Evolutionary conservation across 768 basidiomycete genomes (phyloP).

Genomic region (Lentinula boryana): DNA sequence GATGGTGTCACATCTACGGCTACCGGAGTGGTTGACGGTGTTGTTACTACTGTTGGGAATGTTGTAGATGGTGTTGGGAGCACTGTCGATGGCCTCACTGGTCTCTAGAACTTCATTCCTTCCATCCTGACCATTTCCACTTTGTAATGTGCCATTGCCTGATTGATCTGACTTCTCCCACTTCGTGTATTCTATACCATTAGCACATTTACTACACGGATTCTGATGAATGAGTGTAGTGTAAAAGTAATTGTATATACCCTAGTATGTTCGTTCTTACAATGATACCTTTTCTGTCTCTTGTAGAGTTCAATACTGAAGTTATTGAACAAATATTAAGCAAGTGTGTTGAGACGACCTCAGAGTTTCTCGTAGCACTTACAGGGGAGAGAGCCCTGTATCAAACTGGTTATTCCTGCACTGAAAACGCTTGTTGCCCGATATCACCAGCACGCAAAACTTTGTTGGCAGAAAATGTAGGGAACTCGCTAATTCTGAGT

Average conservation of each 20-base stretch:
- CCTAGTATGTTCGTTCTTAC: background rate
- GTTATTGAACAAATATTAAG: too few species aligned
- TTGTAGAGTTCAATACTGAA: background rate
- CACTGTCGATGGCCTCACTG: background rate
- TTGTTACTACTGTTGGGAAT: background rate
- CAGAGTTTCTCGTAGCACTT: too few species aligned
- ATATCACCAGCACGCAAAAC: background rate
- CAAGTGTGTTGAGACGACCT: too few species aligned
- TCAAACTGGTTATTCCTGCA: background rate
- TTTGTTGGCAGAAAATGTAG: constrained; percentile 21
- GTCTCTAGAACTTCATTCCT: background rate
- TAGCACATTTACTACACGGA: background rate
- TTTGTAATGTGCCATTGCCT: background rate
- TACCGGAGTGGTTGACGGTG: background rate
- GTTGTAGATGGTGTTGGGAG: background rate
- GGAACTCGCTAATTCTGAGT: constrained; percentile 37
- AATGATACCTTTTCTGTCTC: background rate
- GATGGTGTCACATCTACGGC: background rate
- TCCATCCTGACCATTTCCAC: background rate
- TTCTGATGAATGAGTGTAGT: background rate
- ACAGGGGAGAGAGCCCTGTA: too few species aligned
- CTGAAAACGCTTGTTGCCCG: background rate
- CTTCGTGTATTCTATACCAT: background rate
- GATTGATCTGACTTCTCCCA: too few species aligned
- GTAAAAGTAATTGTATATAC: background rate